Percentiles rank a stretch among this genome's conserved stretches.
Evolutionary conservation across 2,329 filamentous ascomycete genomes (phyloP).

Genomic region (Fonsecaea nubica): DNA sequence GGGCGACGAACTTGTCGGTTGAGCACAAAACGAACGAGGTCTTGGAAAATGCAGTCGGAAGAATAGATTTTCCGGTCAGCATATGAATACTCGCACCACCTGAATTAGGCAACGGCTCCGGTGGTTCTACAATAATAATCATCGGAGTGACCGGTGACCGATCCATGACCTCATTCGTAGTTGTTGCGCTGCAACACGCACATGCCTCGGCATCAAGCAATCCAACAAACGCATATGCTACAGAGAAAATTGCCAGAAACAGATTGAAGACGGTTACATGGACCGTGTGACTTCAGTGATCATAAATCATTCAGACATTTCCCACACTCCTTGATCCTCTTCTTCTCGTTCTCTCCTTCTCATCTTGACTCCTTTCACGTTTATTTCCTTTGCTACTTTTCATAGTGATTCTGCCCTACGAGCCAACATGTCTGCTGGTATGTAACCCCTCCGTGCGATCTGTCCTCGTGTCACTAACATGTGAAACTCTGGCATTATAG

Average conservation of each 20-base stretch:
- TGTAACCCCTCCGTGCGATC: neutral
- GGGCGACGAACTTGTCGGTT: neutral
- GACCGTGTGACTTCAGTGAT: conserved; percentile 14
- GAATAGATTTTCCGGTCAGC: neutral
- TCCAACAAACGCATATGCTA: conserved; percentile 1
- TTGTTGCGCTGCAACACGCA: conserved; percentile 20
- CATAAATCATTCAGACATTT: conserved; percentile 14
- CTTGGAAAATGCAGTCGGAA: neutral
- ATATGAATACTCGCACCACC: neutral
- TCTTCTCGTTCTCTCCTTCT: neutral
- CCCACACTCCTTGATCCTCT: neutral
- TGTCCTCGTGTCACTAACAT: conserved; percentile 31
- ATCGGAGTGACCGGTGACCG: conserved; percentile 4
- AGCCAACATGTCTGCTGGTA: neutral
- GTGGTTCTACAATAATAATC: too few relatives aligned
- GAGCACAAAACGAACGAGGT: neutral
- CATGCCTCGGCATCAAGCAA: conserved; percentile 20
- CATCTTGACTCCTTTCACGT: neutral
- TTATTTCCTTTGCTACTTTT: neutral
- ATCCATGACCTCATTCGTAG: conserved; percentile 8
- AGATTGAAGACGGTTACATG: neutral
- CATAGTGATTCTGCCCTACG: neutral
- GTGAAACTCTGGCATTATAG: conserved; percentile 46
- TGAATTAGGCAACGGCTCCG: too few relatives aligned
- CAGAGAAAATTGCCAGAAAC: conserved; percentile 5